Conservation (phyloP, 2,329 filamentous ascomycete species). For the Fusarium sublunatum region DNA sequence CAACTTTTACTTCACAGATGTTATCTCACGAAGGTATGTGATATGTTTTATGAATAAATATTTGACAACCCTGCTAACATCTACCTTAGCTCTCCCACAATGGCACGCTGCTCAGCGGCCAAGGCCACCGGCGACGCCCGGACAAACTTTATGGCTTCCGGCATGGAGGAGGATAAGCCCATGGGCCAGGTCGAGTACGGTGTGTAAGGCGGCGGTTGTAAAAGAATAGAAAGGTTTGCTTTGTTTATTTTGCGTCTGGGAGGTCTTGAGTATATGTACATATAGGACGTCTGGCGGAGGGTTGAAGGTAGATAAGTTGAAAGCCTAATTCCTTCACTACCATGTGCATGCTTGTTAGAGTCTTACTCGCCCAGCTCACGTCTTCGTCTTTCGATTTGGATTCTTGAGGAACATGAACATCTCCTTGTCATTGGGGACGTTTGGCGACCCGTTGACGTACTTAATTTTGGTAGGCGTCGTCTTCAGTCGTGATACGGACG, state of each 20-base stretch:
- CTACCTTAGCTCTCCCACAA: conserved; percentile 85
- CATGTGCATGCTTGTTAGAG: conserved; percentile 29
- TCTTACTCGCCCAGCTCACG: conserved; percentile 2
- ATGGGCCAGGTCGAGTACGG: conserved; percentile 72
- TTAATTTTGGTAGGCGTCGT: conserved; percentile 5
- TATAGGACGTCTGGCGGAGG: conserved; percentile 52
- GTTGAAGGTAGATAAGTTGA: conserved; percentile 49
- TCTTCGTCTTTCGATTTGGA: conserved; percentile 19
- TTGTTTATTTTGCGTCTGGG: conserved; percentile 48
- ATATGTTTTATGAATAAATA: conserved; percentile 9
- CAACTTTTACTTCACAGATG: conserved; percentile 98
- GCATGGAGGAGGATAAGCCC: conserved; percentile 71
- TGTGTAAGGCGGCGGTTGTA: conserved; percentile 55
- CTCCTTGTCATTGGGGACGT: conserved; percentile 14
- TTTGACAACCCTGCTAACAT: conserved; percentile 39
- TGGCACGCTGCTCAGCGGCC: conserved; percentile 95
- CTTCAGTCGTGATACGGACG: conserved; percentile 3
- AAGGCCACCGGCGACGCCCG: conserved; percentile 84
- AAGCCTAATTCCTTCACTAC: conserved; percentile 41
- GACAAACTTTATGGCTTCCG: conserved; percentile 82
- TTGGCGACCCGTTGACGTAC: conserved; percentile 22
- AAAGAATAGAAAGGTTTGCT: conserved; percentile 52
- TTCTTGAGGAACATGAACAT: conserved; percentile 37
- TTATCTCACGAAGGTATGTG: conserved; percentile 91
- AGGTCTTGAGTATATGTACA: conserved; percentile 54